These are phyloP conservation scores for Cordyceps fumosorosea DNA, from an alignment of 2,329 filamentous ascomycete genomes.

Conservation along the genomic window DNA sequence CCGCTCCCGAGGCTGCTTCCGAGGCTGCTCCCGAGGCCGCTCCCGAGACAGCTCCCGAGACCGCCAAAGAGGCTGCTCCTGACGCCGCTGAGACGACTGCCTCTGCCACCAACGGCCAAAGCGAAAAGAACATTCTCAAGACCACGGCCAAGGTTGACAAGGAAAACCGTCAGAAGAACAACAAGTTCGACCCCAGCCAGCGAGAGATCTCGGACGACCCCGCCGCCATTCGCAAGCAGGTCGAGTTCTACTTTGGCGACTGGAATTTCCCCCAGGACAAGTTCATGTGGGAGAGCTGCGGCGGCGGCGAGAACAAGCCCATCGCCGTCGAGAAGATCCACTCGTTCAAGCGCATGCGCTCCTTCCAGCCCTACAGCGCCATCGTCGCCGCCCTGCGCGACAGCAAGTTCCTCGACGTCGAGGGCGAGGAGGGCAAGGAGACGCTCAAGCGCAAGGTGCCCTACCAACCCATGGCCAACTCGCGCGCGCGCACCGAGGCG, in stretches of 20 bases:
- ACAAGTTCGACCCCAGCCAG: constrained; percentile 63
- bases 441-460: constrained; percentile 70
- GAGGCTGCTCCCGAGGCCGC: constrained; percentile 31
- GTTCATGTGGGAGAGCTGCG: constrained; percentile 73
- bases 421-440: constrained; percentile 67
- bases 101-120: constrained; percentile 14
- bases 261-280: constrained; percentile 85
- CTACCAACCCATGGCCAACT: constrained; percentile 50
- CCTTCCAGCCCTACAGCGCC: constrained; percentile 81
- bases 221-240: constrained; percentile 75
- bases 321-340: constrained; percentile 72
- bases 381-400: constrained; percentile 78
- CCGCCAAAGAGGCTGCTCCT: constrained; percentile 31
- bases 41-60: constrained; percentile 28
- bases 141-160: constrained; percentile 35
- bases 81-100: constrained; percentile 16
- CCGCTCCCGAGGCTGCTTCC: constrained; percentile 13
- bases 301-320: constrained; percentile 73
- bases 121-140: constrained; percentile 34
- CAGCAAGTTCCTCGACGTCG: constrained; percentile 65
- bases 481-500: constrained; percentile 60
- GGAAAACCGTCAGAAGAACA: constrained; percentile 45
- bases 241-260: constrained; percentile 94
- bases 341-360: constrained; percentile 92
- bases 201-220: constrained; percentile 70